Base-by-base conservation (phyloP, 2,329 filamentous ascomycete species). In the Epichloe uncinata region DNA sequence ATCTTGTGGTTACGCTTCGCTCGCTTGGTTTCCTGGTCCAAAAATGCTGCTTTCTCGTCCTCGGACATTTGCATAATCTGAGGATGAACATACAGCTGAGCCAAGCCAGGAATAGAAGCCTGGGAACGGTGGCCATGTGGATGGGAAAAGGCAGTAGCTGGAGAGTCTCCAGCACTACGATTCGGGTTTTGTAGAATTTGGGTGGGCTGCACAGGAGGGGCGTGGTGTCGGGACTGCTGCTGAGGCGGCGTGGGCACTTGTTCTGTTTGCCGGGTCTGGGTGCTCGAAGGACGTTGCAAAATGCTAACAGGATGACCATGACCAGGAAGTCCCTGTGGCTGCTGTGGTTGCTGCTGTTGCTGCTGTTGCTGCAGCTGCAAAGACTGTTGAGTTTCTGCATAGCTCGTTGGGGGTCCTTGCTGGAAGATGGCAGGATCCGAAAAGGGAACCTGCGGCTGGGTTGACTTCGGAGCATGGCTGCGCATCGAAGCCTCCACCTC, bases 1-100 rank as follows among this genome's bases (percentile, higher is more conserved):
- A 98, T 97, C 73, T 98, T 98, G 71, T 97, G 91, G 63, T 98
- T 97, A 41, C 93, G 81, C 74, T 98, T 98, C 5, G 93, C 90
- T 47, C 93, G 82, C 68, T 90, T 93, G 0, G 90, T 90, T 66
- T 98, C 93, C 64, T 95, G 90, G 55, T 88, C 82, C 48, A 97
- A 68, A 62, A 90, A 93, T 2, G 84, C 82, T 2, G 82, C 79
- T 62, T 88, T 88, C 55, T 97, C 88, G 54, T 90, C 82, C 57
- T 95, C 87, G 0, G 86, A 82, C 53, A 97, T 73, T 48, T 87
- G 77, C 60, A 85, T 76, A 54, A 93, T 52, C 46, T 66, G 64
- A 18, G 65, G 62, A 45, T 66, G 66, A 22, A 63, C 56, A 34
- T 67, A 62, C 37, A 68, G 49, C 40, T 67, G 64, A 5, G 63